Conservation (phyloP, 768 basidiomycete species). For the Naganishia randhawae region DNA sequence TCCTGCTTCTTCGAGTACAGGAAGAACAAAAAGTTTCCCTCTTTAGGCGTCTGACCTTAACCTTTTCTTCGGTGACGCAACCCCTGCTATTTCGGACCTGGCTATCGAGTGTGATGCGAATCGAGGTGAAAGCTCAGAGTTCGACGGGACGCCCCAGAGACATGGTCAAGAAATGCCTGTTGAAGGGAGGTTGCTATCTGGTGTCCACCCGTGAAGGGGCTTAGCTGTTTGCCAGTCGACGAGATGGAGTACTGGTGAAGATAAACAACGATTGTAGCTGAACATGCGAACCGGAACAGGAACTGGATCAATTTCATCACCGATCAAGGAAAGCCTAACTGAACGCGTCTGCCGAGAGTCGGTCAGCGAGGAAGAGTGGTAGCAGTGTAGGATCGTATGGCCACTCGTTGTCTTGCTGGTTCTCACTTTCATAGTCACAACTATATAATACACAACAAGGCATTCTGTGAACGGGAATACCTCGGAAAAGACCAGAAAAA, state of each 20-base stretch:
- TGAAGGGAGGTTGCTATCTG: background rate
- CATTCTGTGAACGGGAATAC: constrained; percentile 1
- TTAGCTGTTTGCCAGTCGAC: background rate
- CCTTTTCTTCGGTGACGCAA: background rate
- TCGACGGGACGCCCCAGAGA: background rate
- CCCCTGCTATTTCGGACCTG: background rate
- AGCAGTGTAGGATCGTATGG: no score
- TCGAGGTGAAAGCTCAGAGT: background rate
- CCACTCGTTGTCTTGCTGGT: no score
- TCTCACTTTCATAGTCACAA: constrained; percentile 11
- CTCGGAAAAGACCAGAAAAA: constrained; percentile 1
- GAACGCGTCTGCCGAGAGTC: constrained; percentile 8
- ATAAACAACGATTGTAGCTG: no score
- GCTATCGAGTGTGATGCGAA: background rate
- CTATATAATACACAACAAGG: constrained; percentile 9
- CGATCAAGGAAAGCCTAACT: constrained; percentile 12
- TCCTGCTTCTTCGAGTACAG: background rate
- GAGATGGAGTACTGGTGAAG: no score
- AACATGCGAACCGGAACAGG: background rate
- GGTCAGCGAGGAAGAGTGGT: no score
- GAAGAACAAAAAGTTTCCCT: background rate
- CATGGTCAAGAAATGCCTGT: background rate
- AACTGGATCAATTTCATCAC: background rate
- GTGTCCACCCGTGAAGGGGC: background rate
- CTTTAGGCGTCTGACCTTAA: background rate